Conservation (phyloP, 495 filamentous ascomycete genomes). For the Aspergillus avenaceus region DNA sequence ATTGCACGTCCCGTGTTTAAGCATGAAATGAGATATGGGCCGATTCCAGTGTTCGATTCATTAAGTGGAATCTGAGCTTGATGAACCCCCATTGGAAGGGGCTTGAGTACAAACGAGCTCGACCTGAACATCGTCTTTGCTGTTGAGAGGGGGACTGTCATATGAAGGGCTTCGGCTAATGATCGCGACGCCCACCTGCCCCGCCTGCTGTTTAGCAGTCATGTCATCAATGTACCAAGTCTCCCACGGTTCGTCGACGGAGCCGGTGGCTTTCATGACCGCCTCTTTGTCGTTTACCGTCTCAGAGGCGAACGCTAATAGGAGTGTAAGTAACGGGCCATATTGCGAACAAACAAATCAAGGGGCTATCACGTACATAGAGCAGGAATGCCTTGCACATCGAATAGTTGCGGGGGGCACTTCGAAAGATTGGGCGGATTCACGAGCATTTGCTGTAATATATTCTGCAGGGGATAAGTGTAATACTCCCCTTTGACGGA, state of each 20-base stretch:
- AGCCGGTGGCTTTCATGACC: slow-evolving; percentile 28
- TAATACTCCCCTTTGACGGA: slow-evolving; percentile 26
- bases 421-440: slow-evolving; percentile 18
- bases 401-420: slow-evolving; percentile 33
- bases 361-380: slow-evolving; percentile 24
- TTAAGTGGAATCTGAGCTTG: slow-evolving; percentile 2
- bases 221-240: slow-evolving; percentile 39
- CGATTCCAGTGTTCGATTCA: no score
- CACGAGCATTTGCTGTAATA: slow-evolving; percentile 26
- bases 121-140: slow-evolving; percentile 31
- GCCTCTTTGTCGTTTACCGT: slow-evolving; percentile 23
- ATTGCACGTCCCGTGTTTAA: no score
- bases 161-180: slow-evolving; percentile 35
- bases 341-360: neutral
- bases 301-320: slow-evolving; percentile 34
- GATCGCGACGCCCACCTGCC: slow-evolving; percentile 40
- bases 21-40: no score
- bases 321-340: slow-evolving; percentile 2
- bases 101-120: slow-evolving; percentile 40
- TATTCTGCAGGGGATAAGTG: slow-evolving; percentile 27
- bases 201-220: slow-evolving; percentile 31
- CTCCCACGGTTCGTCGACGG: slow-evolving; percentile 30
- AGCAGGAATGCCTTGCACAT: slow-evolving; percentile 34
- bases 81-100: slow-evolving; percentile 16
- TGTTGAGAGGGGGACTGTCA: slow-evolving; percentile 18